These are phyloP conservation scores for Capsella rubella DNA, from an alignment of 441 rosid genomes.

Conservation along the genomic window DNA sequence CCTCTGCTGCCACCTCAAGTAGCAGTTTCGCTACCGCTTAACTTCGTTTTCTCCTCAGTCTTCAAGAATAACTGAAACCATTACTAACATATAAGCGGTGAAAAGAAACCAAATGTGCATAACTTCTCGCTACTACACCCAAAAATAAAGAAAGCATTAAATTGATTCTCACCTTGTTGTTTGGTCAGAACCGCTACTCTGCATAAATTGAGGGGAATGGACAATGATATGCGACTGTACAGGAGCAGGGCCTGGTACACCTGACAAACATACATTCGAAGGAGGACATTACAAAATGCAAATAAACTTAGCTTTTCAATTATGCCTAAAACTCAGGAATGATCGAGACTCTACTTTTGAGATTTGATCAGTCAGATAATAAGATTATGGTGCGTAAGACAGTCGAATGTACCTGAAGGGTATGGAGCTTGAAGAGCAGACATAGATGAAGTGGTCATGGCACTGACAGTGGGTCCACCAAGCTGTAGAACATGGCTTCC, in stretches of 20 bases:
- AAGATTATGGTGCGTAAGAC: background rate
- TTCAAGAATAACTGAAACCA: constrained; percentile 67
- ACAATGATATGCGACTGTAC: constrained; percentile 73
- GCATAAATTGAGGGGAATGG: constrained; percentile 76
- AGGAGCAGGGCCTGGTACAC: constrained; percentile 46
- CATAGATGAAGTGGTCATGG: constrained; percentile 70
- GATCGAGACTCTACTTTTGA: background rate
- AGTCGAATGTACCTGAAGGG: constrained; percentile 61
- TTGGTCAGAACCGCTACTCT: constrained; percentile 84
- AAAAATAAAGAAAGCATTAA: constrained; percentile 34
- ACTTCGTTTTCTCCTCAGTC: constrained; percentile 83
- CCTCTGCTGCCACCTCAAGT: constrained; percentile 72
- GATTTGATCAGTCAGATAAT: background rate
- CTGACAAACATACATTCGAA: constrained; percentile 36
- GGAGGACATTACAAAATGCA: constrained; percentile 6
- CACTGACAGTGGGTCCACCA: constrained; percentile 69
- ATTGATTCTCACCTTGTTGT: constrained; percentile 71
- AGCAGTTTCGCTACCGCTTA: constrained; percentile 74
- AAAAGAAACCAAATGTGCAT: background rate
- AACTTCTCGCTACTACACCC: constrained; percentile 17
- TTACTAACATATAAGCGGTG: constrained; percentile 9
- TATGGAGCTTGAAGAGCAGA: constrained; percentile 79
- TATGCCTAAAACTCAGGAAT: background rate
- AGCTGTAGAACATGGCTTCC: constrained; percentile 83
- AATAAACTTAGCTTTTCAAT: background rate